phyloP scores from a whole-genome alignment of 768 basidiomycete genomes.

The Tubosaeta sp. region DNA sequence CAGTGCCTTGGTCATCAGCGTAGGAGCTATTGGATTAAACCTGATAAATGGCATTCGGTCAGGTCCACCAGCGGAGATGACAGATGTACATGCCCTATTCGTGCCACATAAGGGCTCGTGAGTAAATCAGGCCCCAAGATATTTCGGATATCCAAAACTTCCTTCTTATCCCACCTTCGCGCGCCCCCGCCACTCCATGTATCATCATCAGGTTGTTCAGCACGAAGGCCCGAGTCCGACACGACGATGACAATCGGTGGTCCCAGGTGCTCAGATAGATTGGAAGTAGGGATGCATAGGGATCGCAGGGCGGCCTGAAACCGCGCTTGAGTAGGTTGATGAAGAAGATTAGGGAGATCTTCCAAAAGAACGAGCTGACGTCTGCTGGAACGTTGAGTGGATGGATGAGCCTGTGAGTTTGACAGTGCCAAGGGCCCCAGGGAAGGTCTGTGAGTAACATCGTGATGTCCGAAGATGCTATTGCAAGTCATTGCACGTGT shows the following conservation, averaged over 20 bases:
- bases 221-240: constrained; percentile 77
- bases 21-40: constrained; percentile 90
- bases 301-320: constrained; percentile 70
- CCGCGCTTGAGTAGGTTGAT: constrained; percentile 57
- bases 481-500: constrained; percentile 60
- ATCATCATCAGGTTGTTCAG: constrained; percentile 51
- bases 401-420: constrained; percentile 1
- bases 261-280: constrained; percentile 19
- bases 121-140: constrained; percentile 69
- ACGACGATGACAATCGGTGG: constrained; percentile 78
- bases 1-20: constrained; percentile 77
- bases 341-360: constrained; percentile 88
- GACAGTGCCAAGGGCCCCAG: constrained; percentile 1
- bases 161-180: constrained; percentile 44
- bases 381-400: constrained; percentile 15
- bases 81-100: constrained; percentile 58
- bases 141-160: constrained; percentile 61
- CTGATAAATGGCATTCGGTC: constrained; percentile 36
- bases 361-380: constrained; percentile 76
- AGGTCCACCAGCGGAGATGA: background rate
- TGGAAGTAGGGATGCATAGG: constrained; percentile 38
- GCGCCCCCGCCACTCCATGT: constrained; percentile 40
- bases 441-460: constrained; percentile 9
- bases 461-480: constrained; percentile 39
- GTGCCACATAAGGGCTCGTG: constrained; percentile 69